Evolutionary conservation across 768 basidiomycete species (phyloP), one percentile per base, ranked within the genome.

Genomic region (Calocybe cyanea): DNA sequence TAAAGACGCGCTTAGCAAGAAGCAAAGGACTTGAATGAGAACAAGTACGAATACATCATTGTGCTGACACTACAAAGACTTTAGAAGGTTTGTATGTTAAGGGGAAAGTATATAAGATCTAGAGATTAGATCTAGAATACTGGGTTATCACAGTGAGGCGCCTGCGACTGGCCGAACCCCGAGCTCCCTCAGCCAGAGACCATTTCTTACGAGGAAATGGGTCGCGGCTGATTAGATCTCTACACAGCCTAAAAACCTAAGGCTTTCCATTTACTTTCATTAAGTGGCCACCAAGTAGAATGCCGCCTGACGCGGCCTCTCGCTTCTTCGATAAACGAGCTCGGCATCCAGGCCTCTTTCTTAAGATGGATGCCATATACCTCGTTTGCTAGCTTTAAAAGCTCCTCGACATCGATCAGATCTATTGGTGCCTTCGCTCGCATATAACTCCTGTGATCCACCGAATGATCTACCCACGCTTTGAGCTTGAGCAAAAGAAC

Each of bases 401-500:
- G 55, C 40, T 72, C 62, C 6, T 53, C 50, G 32, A 79, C 66
- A 49, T 78, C 76, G 13, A 50, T 48, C 17, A 63, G 65, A 50
- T 77, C 76, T 7, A 64, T 52, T 30, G 58, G 55, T 42, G 67
- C 61, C 57, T 77, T 78, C 9, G 41, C 49, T 32, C 50, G 59
- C 52, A 72, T 62, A 43, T 70, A 57, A 8, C 23, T 9, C 36
- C 66, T 60, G 2, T 19, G 10, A 20, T 69, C 64, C 3, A 44
- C 53, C 4, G 63, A 52, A 48, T 73, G 72, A 49, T 73, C 68
- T 28, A 55, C 49, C 74, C 74, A 75, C 1, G 63, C 72, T 35
- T 67, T 61, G 7, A 76, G 51, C 47, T 75, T 76, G 38, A 73
- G 50, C 13, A 73, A 55, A 3, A 75, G 57, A 10, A 74, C 53